These are phyloP conservation scores for Periconia macrospinosa DNA, from an alignment of 2,329 filamentous ascomycete genomes.

Conservation along the genomic window DNA sequence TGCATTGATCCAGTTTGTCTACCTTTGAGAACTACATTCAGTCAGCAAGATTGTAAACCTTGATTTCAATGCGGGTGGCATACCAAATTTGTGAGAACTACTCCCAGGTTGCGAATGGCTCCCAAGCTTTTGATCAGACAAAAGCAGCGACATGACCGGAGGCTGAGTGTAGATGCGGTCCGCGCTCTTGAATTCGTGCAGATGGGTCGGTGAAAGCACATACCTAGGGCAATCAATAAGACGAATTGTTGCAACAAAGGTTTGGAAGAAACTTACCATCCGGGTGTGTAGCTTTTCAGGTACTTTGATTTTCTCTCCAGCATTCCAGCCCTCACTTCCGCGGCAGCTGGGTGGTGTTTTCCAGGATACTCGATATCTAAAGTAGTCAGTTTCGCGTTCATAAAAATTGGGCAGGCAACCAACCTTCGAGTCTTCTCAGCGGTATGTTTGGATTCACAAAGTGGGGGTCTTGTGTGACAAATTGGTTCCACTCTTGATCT, in stretches of 20 bases:
- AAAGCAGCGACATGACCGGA: slow-evolving; percentile 93
- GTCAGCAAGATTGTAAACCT: neutral
- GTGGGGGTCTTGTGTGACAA: slow-evolving; percentile 78
- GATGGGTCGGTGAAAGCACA: slow-evolving; percentile 90
- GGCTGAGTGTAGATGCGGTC: slow-evolving; percentile 81
- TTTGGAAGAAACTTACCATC: slow-evolving; percentile 72
- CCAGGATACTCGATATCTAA: slow-evolving; percentile 87
- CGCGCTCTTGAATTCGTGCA: slow-evolving; percentile 99
- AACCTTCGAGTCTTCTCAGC: slow-evolving; percentile 67
- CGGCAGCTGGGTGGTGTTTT: slow-evolving; percentile 77
- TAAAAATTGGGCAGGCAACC: neutral
- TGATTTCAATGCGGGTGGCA: neutral
- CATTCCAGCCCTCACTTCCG: slow-evolving; percentile 87
- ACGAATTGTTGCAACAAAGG: neutral
- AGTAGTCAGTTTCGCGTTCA: neutral
- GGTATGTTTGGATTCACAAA: slow-evolving; percentile 85
- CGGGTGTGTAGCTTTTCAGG: slow-evolving; percentile 92
- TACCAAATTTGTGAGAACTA: slow-evolving; percentile 90
- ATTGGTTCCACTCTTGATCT: slow-evolving; percentile 85
- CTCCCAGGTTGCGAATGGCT: slow-evolving; percentile 82
- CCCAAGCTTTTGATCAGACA: slow-evolving; percentile 92
- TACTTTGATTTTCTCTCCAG: slow-evolving; percentile 99
- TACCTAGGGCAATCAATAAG: slow-evolving; percentile 63
- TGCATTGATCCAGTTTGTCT: slow-evolving; percentile 93
- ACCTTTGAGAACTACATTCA: slow-evolving; percentile 72